phyloP scores from a whole-genome alignment of 2,329 filamentous ascomycete species.

The Trichoderma sp. region DNA sequence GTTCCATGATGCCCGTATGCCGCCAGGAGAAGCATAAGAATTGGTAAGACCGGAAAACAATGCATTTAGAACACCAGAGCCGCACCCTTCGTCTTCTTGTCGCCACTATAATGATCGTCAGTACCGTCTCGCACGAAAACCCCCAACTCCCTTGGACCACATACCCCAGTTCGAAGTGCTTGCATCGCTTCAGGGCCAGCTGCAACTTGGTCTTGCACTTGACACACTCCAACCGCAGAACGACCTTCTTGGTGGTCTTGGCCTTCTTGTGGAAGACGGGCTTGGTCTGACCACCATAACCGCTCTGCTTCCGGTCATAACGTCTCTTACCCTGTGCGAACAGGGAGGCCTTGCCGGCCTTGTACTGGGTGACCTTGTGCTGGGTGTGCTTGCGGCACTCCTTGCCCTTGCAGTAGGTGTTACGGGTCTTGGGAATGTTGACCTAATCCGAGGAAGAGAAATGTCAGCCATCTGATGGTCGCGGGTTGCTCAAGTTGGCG shows the following conservation, averaged over 20 bases:
- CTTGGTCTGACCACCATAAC: slow-evolving; percentile 99
- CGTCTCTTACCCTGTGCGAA: slow-evolving; percentile 99
- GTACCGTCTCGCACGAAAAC: slow-evolving; percentile 23
- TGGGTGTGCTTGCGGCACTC: slow-evolving; percentile 88
- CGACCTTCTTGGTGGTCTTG: slow-evolving; percentile 99
- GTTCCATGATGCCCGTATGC: slow-evolving; percentile 48
- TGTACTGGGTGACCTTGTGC: slow-evolving; percentile 96
- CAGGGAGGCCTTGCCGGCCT: slow-evolving; percentile 92
- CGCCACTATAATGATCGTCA: slow-evolving; percentile 68
- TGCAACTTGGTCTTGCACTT: slow-evolving; percentile 98
- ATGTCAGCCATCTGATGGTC: slow-evolving; percentile 25
- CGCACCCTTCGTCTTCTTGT: slow-evolving; percentile 99
- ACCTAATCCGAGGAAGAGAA: slow-evolving; percentile 54
- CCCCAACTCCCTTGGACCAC: slow-evolving; percentile 37
- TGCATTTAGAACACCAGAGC: slow-evolving; percentile 95
- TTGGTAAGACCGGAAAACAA: slow-evolving; percentile 44
- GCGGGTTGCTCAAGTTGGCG: not conserved
- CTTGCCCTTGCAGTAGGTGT: slow-evolving; percentile 97
- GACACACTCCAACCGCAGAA: slow-evolving; percentile 96
- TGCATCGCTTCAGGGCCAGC: slow-evolving; percentile 98
- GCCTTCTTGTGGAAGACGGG: slow-evolving; percentile 99
- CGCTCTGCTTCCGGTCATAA: slow-evolving; percentile 98
- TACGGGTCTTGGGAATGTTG: slow-evolving; percentile 97
- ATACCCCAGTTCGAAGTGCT: slow-evolving; percentile 99
- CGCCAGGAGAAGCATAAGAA: slow-evolving; percentile 44